Evolutionary conservation across 2,329 filamentous ascomycete species (phyloP).

Genomic region (Fusarium domesticum): DNA sequence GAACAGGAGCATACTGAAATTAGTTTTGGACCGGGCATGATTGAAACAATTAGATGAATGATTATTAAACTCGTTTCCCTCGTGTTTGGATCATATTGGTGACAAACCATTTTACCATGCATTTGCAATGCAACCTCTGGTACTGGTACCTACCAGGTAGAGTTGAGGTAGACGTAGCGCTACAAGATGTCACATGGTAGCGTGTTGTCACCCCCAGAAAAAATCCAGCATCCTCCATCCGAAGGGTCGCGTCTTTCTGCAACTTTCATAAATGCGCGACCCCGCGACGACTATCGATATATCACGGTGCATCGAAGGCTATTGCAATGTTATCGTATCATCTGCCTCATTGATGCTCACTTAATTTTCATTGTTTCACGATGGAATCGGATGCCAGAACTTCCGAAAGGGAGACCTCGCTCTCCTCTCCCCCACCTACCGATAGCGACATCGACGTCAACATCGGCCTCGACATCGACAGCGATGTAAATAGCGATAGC

Average conservation of each 20-base stretch:
- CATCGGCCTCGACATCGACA: constrained; percentile 3
- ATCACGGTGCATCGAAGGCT: constrained; percentile 1
- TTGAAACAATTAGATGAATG: no score
- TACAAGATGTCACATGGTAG: background rate
- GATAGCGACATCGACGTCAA: constrained; percentile 27
- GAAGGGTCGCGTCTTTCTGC: background rate
- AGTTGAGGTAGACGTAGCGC: no score
- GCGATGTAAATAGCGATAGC: constrained; percentile 19
- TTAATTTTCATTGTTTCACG: constrained; percentile 12
- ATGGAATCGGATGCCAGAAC: constrained; percentile 32
- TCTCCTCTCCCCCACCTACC: constrained; percentile 30
- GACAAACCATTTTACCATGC: no score
- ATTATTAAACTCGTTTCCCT: no score
- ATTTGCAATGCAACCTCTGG: no score
- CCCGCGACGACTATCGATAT: constrained; percentile 1
- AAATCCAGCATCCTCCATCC: background rate
- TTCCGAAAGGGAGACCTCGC: constrained; percentile 35
- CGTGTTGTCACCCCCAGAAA: background rate
- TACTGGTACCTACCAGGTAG: no score
- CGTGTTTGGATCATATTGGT: no score
- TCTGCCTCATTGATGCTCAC: background rate
- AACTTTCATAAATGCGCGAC: constrained; percentile 4
- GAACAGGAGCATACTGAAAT: no score
- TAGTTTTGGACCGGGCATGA: no score
- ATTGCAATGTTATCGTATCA: constrained; percentile 21